These are phyloP conservation scores for Echium plantagineum DNA, from an alignment of 257 asterid genomes.

Conservation along the genomic window DNA sequence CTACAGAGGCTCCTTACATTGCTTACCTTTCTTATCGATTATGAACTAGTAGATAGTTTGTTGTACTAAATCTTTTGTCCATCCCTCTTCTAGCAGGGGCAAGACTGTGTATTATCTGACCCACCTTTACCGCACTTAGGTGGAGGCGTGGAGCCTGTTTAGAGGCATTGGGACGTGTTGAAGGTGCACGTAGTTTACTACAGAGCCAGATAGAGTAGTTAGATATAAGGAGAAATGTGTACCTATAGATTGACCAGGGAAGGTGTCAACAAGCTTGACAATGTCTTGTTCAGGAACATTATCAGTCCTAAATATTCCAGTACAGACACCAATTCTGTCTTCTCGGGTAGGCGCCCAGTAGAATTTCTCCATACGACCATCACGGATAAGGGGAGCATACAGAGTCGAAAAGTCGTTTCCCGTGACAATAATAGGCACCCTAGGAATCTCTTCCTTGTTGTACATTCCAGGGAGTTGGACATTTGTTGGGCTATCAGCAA, in stretches of 20 bases:
- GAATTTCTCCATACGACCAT: conserved; percentile 93
- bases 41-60: too few relatives aligned
- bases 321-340: conserved; percentile 73
- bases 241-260: conserved; percentile 93
- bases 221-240: background rate
- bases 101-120: too few relatives aligned
- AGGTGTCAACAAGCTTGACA: conserved; percentile 54
- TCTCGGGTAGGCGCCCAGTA: conserved; percentile 93
- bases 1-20: too few relatives aligned
- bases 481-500: conserved; percentile 75
- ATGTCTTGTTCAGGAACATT: conserved; percentile 34
- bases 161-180: too few relatives aligned
- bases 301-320: conserved; percentile 64
- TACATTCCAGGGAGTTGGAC: conserved; percentile 93
- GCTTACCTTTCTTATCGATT: too few relatives aligned
- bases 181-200: too few relatives aligned
- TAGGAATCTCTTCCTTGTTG: conserved; percentile 84
- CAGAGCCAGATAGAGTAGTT: too few relatives aligned
- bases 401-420: conserved; percentile 86
- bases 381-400: conserved; percentile 85
- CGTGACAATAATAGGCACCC: conserved; percentile 70
- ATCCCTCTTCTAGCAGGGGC: too few relatives aligned
- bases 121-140: background rate
- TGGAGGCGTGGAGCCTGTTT: too few relatives aligned
- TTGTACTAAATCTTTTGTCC: too few relatives aligned